A percentile compares a stretch with the other conserved stretches of the same genome.
phyloP scores from a whole-genome alignment of 768 basidiomycete species.

The Rhizopogon salebrosus region DNA sequence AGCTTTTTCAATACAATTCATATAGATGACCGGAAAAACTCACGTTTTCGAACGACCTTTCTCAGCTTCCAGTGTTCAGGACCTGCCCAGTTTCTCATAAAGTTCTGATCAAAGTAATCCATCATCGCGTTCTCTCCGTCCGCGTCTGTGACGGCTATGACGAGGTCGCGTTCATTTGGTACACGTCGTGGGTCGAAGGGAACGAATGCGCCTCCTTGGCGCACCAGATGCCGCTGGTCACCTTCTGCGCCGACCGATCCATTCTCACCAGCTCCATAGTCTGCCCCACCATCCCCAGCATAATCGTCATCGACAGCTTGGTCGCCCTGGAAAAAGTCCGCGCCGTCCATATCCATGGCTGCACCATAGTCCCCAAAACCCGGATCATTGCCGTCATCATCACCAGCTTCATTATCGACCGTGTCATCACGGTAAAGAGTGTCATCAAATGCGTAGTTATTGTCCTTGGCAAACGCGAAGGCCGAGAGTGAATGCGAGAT shows the following conservation, averaged over 20 bases:
- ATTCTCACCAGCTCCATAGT: slow-evolving; percentile 32
- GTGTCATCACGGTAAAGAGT: slow-evolving; percentile 56
- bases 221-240: slow-evolving; percentile 33
- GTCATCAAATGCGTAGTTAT: slow-evolving; percentile 53
- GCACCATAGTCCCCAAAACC: slow-evolving; percentile 18
- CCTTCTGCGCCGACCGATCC: slow-evolving; percentile 42
- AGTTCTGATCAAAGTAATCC: slow-evolving; percentile 87
- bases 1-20: slow-evolving; percentile 1
- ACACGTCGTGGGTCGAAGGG: slow-evolving; percentile 84
- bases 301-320: slow-evolving; percentile 49
- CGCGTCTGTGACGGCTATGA: slow-evolving; percentile 79
- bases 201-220: slow-evolving; percentile 44
- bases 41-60: slow-evolving; percentile 74
- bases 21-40: slow-evolving; percentile 18
- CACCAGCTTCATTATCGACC: slow-evolving; percentile 30
- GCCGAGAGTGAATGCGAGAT: slow-evolving; percentile 78
- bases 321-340: slow-evolving; percentile 65
- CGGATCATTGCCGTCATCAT: slow-evolving; percentile 23
- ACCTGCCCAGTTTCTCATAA: slow-evolving; percentile 96
- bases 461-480: slow-evolving; percentile 78
- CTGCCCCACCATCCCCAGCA: slow-evolving; percentile 36
- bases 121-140: slow-evolving; percentile 55
- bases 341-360: slow-evolving; percentile 37
- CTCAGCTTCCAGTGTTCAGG: slow-evolving; percentile 98
- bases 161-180: slow-evolving; percentile 72